These are phyloP conservation scores for Tolypocladium pustulatum DNA, from an alignment of 2,329 filamentous ascomycete species.

Conservation along the genomic window DNA sequence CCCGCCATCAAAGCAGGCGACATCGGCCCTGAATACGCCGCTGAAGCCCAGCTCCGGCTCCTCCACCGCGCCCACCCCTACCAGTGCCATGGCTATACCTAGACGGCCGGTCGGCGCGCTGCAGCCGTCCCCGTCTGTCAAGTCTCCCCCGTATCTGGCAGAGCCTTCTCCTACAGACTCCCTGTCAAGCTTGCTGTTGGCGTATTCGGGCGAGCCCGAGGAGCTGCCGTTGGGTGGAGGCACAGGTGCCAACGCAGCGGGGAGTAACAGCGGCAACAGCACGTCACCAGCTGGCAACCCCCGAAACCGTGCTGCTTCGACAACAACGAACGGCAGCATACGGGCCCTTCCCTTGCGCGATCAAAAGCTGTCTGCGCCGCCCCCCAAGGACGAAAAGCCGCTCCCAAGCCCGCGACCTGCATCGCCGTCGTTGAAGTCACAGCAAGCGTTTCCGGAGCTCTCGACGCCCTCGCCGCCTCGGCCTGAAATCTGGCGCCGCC, in stretches of 20 bases:
- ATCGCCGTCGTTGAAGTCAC: slow-evolving; percentile 2
- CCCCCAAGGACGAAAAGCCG: slow-evolving; percentile 14
- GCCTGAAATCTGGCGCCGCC: slow-evolving; percentile 35
- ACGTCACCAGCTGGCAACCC: not conserved
- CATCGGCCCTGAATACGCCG: not conserved
- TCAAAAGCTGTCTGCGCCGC: slow-evolving; percentile 10
- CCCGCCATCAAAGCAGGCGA: not conserved
- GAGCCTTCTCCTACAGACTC: slow-evolving; percentile 34
- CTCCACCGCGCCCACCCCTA: slow-evolving; percentile 5
- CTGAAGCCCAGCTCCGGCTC: not conserved
- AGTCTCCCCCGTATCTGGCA: slow-evolving; percentile 13
- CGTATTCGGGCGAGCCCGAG: slow-evolving; percentile 39
- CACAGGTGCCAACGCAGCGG: not conserved
- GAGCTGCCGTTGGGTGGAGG: slow-evolving; percentile 8
- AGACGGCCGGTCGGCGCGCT: slow-evolving; percentile 21
- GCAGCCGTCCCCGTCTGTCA: slow-evolving; percentile 3
- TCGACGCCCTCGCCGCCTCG: slow-evolving; percentile 17
- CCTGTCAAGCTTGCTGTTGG: slow-evolving; percentile 43
- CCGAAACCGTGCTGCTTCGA: not conserved
- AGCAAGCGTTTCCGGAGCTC: slow-evolving; percentile 5
- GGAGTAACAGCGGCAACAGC: not conserved
- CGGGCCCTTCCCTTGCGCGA: slow-evolving; percentile 3
- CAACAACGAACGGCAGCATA: slow-evolving; percentile 1
- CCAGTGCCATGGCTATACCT: slow-evolving; percentile 20
- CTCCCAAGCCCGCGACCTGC: not conserved